phyloP scores from a whole-genome alignment of 108 stramenopile species.

The Epithemia pelagica region DNA sequence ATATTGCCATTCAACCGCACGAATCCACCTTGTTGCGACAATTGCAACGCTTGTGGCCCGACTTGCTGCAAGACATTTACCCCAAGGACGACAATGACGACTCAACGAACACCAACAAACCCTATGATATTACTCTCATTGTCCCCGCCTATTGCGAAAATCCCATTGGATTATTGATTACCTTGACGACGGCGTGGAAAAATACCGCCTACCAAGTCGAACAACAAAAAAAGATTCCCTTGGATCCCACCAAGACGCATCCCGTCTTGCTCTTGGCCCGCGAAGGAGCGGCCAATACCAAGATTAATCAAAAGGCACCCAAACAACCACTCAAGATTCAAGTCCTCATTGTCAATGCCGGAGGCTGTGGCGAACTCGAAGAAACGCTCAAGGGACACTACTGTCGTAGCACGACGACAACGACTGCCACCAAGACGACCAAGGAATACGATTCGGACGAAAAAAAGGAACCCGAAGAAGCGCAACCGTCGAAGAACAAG shows the following conservation, averaged over 20 bases:
- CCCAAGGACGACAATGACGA: too few species aligned
- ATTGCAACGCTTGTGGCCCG: not conserved
- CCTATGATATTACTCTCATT: slow-evolving; percentile 49
- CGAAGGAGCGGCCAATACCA: not conserved
- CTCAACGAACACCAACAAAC: not conserved
- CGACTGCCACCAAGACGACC: not conserved
- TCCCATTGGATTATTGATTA: slow-evolving; percentile 14
- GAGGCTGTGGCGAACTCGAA: slow-evolving; percentile 28
- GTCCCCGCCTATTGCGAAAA: slow-evolving; percentile 50
- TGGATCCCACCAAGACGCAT: not conserved
- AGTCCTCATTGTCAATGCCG: slow-evolving; percentile 55
- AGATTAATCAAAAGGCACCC: too few species aligned
- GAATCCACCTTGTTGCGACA: not conserved
- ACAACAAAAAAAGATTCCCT: too few species aligned
- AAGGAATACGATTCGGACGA: not conserved
- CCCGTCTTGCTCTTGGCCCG: too few species aligned
- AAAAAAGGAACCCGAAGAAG: not conserved
- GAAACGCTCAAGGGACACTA: not conserved
- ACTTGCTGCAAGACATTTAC: not conserved
- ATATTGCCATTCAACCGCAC: not conserved
- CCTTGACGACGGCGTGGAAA: not conserved
- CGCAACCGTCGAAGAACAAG: slow-evolving; percentile 4
- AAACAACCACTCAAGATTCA: slow-evolving; percentile 25
- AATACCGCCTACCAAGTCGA: not conserved
- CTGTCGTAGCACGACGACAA: not conserved